A percentile compares a stretch with the other conserved stretches of the same genome.
These are phyloP conservation scores for Exophiala mesophila DNA, from an alignment of 2,329 filamentous ascomycete genomes.

Conservation along the genomic window DNA sequence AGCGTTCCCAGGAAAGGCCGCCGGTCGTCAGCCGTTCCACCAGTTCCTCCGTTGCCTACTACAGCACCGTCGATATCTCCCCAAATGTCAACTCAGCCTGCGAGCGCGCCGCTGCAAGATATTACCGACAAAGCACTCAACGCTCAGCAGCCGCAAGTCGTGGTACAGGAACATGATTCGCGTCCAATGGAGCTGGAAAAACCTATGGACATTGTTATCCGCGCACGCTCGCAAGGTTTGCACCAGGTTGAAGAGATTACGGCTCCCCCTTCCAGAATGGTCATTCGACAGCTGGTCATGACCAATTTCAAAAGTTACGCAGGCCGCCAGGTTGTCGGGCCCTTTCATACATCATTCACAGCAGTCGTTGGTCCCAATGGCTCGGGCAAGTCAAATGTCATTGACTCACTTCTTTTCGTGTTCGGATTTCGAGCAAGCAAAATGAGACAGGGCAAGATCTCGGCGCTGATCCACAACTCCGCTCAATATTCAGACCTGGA, in stretches of 20 bases:
- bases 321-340: constrained; percentile 87
- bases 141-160: constrained; percentile 47
- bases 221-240: constrained; percentile 63
- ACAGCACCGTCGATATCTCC: constrained; percentile 53
- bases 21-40: constrained; percentile 31
- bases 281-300: constrained; percentile 86
- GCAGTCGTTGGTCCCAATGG: constrained; percentile 97
- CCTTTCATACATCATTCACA: constrained; percentile 95
- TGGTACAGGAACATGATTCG: constrained; percentile 58
- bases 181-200: constrained; percentile 75
- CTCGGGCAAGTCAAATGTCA: constrained; percentile 97
- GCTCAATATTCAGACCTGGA: constrained; percentile 79
- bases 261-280: constrained; percentile 76
- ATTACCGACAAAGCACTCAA: constrained; percentile 67
- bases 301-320: constrained; percentile 99
- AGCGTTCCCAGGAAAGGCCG: constrained; percentile 39
- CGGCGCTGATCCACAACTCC: constrained; percentile 95
- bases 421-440: constrained; percentile 98
- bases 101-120: constrained; percentile 63
- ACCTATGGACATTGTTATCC: constrained; percentile 90
- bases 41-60: constrained; percentile 39
- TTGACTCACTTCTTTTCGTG: constrained; percentile 96
- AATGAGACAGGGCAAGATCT: constrained; percentile 98
- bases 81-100: constrained; percentile 48
- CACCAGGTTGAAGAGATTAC: constrained; percentile 65